These are phyloP conservation scores for Penicillium parvum DNA, from an alignment of 495 filamentous ascomycete species.

Conservation along the genomic window DNA sequence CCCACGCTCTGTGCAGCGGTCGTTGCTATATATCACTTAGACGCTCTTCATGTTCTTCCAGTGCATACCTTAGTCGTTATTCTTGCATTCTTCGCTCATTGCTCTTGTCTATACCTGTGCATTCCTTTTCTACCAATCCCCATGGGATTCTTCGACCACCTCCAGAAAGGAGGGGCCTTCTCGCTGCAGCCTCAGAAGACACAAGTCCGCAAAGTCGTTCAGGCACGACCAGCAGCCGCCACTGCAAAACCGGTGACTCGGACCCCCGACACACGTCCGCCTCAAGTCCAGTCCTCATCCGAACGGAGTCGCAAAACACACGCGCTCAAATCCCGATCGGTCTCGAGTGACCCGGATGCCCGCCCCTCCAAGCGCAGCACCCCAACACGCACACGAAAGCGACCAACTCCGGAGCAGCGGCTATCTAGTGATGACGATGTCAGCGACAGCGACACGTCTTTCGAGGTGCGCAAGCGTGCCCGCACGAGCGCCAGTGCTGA, in stretches of 20 bases:
- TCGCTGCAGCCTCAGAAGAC: constrained; percentile 48
- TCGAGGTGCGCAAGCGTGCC: constrained; percentile 45
- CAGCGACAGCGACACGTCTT: constrained; percentile 44
- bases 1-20: neutral
- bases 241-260: constrained; percentile 29
- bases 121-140: constrained; percentile 9
- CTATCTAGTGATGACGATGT: constrained; percentile 49
- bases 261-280: constrained; percentile 18
- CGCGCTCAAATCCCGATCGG: constrained; percentile 29
- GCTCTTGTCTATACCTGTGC: constrained; percentile 7
- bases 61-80: constrained; percentile 17
- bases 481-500: constrained; percentile 41
- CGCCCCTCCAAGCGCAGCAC: constrained; percentile 35
- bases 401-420: constrained; percentile 43
- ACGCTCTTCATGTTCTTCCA: constrained; percentile 9
- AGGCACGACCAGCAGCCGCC: constrained; percentile 33
- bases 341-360: constrained; percentile 29
- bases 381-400: constrained; percentile 38
- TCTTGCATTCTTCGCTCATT: constrained; percentile 6
- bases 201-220: constrained; percentile 46
- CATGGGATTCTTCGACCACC: constrained; percentile 55
- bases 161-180: constrained; percentile 50
- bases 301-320: constrained; percentile 27
- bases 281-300: constrained; percentile 19
- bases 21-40: neutral